phyloP scores from a whole-genome alignment of 495 filamentous ascomycete species.

The Aspergillus olivimuriae region DNA sequence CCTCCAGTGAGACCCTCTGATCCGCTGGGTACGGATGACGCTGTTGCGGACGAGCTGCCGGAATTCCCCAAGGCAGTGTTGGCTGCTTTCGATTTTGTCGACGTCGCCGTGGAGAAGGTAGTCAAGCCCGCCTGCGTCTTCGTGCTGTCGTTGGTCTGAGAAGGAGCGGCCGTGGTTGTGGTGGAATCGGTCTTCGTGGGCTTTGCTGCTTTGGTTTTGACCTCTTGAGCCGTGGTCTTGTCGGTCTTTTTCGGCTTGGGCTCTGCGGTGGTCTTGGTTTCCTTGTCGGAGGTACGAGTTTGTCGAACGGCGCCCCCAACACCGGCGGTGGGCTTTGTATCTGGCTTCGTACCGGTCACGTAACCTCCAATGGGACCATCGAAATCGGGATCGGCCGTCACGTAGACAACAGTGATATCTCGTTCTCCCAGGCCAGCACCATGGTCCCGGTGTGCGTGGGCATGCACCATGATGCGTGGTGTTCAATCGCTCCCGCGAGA shows the following conservation, averaged over 20 bases:
- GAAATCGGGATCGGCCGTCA: slow-evolving; percentile 50
- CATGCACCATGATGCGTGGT: slow-evolving; percentile 18
- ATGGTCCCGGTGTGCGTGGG: slow-evolving; percentile 20
- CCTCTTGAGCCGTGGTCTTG: slow-evolving; percentile 11
- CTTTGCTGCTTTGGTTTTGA: slow-evolving; percentile 13
- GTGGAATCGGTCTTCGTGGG: slow-evolving; percentile 7
- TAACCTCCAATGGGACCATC: slow-evolving; percentile 50
- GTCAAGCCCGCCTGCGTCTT: slow-evolving; percentile 15
- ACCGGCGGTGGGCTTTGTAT: slow-evolving; percentile 13
- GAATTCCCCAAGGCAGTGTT: slow-evolving; percentile 6
- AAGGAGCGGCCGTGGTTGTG: background rate
- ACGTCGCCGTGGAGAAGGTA: slow-evolving; percentile 16
- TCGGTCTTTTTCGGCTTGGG: slow-evolving; percentile 13
- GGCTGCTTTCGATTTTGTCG: slow-evolving; percentile 21
- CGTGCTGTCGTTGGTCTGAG: slow-evolving; percentile 1
- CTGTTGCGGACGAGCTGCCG: slow-evolving; percentile 13
- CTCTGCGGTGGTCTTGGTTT: slow-evolving; percentile 6
- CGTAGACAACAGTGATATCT: slow-evolving; percentile 40
- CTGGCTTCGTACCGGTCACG: slow-evolving; percentile 30
- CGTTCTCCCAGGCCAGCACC: slow-evolving; percentile 23
- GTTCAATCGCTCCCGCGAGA: background rate
- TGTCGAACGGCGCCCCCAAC: slow-evolving; percentile 16
- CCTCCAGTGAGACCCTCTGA: slow-evolving; percentile 52
- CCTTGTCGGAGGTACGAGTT: slow-evolving; percentile 11
- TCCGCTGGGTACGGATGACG: slow-evolving; percentile 15